Evolutionary conservation across 805 yeast genomes (phyloP), one percentile per base, ranked within the genome.

Genomic region (Peterozyma toletana): DNA sequence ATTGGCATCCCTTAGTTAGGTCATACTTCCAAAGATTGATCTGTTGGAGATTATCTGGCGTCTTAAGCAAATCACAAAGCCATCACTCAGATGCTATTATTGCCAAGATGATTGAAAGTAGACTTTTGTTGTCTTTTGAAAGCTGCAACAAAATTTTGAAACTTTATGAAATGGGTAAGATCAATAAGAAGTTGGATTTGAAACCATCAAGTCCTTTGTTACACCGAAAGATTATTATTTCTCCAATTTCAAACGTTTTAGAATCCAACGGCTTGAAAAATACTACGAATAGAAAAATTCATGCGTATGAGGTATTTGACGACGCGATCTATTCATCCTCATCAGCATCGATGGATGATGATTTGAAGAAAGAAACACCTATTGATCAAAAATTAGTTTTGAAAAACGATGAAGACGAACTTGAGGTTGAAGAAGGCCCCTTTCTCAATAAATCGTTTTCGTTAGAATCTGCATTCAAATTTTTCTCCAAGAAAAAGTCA

Each of bases 1-100:
- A 88, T 60, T 88, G 95, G 87, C 75, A 80, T 53, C 89, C 95
- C 3, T 59, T 86, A 14, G 80, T 86, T 18, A 67, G 96, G 33
- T 73, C 83, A 3, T 84, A 80, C 53, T 87, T 80, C 57, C 67
- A 75, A 39, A 67, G 89, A 35, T 66, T 87, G 17, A 47, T 87
- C 14, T 70, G 86, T 39, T 87, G 91, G 84, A 73, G 86, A 49
- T 59, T 37, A 59, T 64, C 56, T 66, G 27, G 27, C 27, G 81
- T 47, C 44, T 65, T 37, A 66, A 67, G 39, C 16, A 38, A 41
- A 27, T 41, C 40, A 3, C 42, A 41, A 31, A 4, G 38, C 2
- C 9, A 14, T 14, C 45, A 45, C 21, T 39, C 38, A 30, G 45
- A 45, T 17, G 42, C 39, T 13, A 38, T 42, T 35, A 38, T 45